Evolutionary conservation across 768 basidiomycete species (phyloP), one percentile per base, ranked within the genome.

Genomic region (Trametes cingulata): DNA sequence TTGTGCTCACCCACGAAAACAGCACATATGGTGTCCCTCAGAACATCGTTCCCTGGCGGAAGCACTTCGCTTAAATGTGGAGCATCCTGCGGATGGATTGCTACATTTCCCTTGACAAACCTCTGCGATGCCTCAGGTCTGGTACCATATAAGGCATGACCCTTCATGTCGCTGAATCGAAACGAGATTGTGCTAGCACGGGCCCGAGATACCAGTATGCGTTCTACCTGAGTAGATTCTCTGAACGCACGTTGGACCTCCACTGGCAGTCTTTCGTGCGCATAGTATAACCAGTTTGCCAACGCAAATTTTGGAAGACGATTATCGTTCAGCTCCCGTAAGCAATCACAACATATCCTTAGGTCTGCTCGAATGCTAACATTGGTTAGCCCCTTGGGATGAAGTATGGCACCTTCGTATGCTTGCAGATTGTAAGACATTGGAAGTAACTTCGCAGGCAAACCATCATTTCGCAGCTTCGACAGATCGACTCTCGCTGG

Each of bases 251-350:
- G 19, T 15, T 37, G 40, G 1, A 65, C 62, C 3, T 33, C 36
- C 0, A 1, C 2, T 10, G 68, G 68, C 9, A 69, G 24, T 0
- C 14, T 1, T 0, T 64, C 65, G 1, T 55, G 22, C 0, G 60
- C 68, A 52, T 65, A 69, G 42, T 69, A 69, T 2, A 69, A 36
- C 57, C 63, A 67, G 46, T 69, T 69, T 27, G 46, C 45, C 7
- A 69, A 35, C 9, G 66, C 66, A 39, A 61, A 67, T 37, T 65
- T 65, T 0, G 80, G 81, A 56, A 54, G 19, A 10, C 4, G 6
- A 7, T 10, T 10, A 7, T 9, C 10, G 5, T 43, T 20, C 13
- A 9, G 3, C 3, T 40, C 52, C 6, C 19, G 10, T 5, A 54
- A 25, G 19, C 29, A 17, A 10, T 29, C 17, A 6, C 39, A 3